Evolutionary conservation across 2,329 filamentous ascomycete species (phyloP), one percentile per base, ranked within the genome.

Genomic region (Ascochyta viciae-villosae): DNA sequence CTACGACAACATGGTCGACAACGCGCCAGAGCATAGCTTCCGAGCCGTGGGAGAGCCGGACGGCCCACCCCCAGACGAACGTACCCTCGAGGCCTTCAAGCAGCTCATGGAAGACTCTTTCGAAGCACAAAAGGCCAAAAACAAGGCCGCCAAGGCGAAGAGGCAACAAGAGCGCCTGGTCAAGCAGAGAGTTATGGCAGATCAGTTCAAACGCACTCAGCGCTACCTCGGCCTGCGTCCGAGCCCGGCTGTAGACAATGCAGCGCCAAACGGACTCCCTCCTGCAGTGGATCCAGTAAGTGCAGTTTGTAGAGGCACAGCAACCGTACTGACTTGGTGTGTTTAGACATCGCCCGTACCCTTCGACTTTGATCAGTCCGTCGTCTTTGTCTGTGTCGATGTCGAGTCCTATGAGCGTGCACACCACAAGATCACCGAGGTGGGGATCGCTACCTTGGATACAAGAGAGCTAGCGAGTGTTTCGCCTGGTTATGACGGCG

Each of bases 361-460:
- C 44, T 72, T 66, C 2, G 67, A 66, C 0, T 64, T 87, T 35
- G 76, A 85, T 68, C 65, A 82, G 39, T 71, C 74, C n/a, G 64
- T 79, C 0, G 81, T 96, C 7, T 89, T 97, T 64, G 80, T 96
- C 55, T 87, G 85, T 59, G 81, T 98, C 40, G 95, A 99, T 66
- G 80, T 95, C 29, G 95, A 99, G 74, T 87, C 89, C 1, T 91
- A 88, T 54, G 95, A 99, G 73, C 76, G 78, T 22, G 80, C 85
- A 40, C 84, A 86, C 12, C 78, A 82, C 31, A 79, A 85, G 12
- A 83, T 98, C 55, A 96, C 93, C 0, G 95, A 99, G 74, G 82
- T 99, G 35, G 95, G 95, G 0, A 81, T 99, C 37, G 88, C 91
- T 1, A 87, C 88, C 3, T 80, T 98, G 0, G 92, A 98, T 71